These are phyloP conservation scores for Hypoxylon sp. DNA, from an alignment of 2,329 filamentous ascomycete genomes.

Conservation along the genomic window DNA sequence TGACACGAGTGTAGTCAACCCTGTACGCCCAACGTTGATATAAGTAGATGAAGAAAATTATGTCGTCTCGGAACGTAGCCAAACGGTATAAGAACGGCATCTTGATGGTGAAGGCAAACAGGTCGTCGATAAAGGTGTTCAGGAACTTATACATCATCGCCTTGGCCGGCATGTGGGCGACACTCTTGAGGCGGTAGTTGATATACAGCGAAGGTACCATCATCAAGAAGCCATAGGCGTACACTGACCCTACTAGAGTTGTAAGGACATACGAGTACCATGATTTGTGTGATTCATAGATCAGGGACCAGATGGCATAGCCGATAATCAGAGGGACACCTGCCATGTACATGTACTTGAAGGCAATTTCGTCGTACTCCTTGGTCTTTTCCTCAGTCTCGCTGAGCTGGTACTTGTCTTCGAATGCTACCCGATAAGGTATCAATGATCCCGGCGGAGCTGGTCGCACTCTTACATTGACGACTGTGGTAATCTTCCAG, in stretches of 20 bases:
- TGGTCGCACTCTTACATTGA: constrained; percentile 85
- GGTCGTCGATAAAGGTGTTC: constrained; percentile 98
- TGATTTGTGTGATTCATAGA: constrained; percentile 96
- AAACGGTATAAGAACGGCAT: constrained; percentile 96
- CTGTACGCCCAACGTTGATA: constrained; percentile 96
- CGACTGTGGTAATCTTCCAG: constrained; percentile 97
- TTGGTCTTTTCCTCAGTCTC: constrained; percentile 98
- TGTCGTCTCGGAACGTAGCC: constrained; percentile 91
- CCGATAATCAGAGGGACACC: constrained; percentile 90
- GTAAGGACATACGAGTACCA: constrained; percentile 98
- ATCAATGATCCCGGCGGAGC: constrained; percentile 76
- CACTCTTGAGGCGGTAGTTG: constrained; percentile 96
- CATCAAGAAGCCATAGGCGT: constrained; percentile 98
- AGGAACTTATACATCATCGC: constrained; percentile 99
- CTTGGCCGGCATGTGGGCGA: constrained; percentile 96
- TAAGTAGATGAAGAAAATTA: constrained; percentile 98
- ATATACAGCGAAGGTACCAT: constrained; percentile 98
- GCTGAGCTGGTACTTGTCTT: constrained; percentile 96
- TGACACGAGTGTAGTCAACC: constrained; percentile 90
- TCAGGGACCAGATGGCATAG: constrained; percentile 90
- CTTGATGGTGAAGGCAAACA: constrained; percentile 99
- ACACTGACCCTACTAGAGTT: constrained; percentile 94
- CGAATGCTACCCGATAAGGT: constrained; percentile 85
- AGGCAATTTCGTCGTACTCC: constrained; percentile 97
- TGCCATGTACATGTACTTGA: constrained; percentile 94